Percentiles rank a stretch among this genome's conserved stretches.
Evolutionary conservation across 495 filamentous ascomycete genomes (phyloP).

Genomic region (Eremomyces bilateralis): DNA sequence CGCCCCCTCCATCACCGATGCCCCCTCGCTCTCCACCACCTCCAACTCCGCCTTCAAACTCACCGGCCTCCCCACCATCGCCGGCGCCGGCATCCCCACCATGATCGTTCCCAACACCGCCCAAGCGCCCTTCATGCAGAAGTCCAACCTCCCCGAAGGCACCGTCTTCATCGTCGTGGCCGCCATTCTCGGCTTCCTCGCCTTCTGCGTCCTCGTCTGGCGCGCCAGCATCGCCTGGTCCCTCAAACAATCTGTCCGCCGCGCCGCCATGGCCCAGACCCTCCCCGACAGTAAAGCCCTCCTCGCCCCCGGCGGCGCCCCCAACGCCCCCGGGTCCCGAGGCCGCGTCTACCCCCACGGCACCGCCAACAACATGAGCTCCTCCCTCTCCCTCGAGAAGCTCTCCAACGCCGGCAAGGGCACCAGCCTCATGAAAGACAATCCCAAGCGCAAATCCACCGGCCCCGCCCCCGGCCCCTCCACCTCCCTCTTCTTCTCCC

Average conservation of each 20-base stretch:
- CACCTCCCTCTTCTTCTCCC: slow-evolving; percentile 64
- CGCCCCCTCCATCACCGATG: slow-evolving; percentile 1
- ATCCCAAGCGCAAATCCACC: background rate
- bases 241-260: slow-evolving; percentile 69
- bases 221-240: slow-evolving; percentile 78
- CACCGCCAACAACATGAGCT: slow-evolving; percentile 15
- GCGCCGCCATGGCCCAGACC: slow-evolving; percentile 55
- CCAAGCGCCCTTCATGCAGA: slow-evolving; percentile 85
- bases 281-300: slow-evolving; percentile 13
- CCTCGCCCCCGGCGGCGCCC: background rate
- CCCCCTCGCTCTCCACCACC: slow-evolving; percentile 4
- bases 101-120: slow-evolving; percentile 59
- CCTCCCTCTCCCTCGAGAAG: background rate
- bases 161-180: slow-evolving; percentile 94
- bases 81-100: slow-evolving; percentile 28
- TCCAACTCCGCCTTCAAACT: slow-evolving; percentile 13
- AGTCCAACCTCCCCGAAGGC: slow-evolving; percentile 74
- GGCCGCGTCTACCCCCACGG: slow-evolving; percentile 9
- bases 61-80: slow-evolving; percentile 25
- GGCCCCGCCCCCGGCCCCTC: background rate
- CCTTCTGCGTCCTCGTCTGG: slow-evolving; percentile 62
- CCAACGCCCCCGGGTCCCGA: background rate
- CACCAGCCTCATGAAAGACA: background rate
- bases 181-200: slow-evolving; percentile 64
- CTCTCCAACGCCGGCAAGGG: background rate